Evolutionary conservation across 768 basidiomycete species (phyloP).

Genomic region (Candolleomyces eurysporus): DNA sequence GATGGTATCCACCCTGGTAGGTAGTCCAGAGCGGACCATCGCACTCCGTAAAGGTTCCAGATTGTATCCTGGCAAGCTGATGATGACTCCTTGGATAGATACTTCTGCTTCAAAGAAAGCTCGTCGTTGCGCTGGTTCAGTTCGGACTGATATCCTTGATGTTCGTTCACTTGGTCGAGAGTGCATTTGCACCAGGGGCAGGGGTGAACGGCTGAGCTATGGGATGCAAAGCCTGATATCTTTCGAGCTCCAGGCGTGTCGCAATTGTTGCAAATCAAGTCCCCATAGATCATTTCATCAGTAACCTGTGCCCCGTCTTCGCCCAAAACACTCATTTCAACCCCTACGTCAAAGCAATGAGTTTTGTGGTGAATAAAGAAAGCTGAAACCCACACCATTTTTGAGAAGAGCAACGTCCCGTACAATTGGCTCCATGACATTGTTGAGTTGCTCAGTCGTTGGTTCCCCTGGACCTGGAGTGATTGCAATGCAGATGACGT

Average conservation of each 20-base stretch:
- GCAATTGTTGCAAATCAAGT: slow-evolving; percentile 22
- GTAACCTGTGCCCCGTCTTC: slow-evolving; percentile 8
- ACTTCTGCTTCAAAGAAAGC: not conserved
- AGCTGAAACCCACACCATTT: slow-evolving; percentile 14
- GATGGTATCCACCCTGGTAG: slow-evolving; percentile 26
- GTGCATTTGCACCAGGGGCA: slow-evolving; percentile 22
- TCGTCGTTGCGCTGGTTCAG: not conserved
- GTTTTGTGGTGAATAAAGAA: not conserved
- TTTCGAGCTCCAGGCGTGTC: slow-evolving; percentile 26
- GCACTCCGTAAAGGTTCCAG: not conserved
- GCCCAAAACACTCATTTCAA: slow-evolving; percentile 22
- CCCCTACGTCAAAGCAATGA: slow-evolving; percentile 14
- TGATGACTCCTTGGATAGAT: not conserved
- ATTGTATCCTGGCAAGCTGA: not conserved
- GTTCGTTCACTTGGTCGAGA: slow-evolving; percentile 18
- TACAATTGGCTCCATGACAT: slow-evolving; percentile 17
- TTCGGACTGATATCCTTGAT: slow-evolving; percentile 9
- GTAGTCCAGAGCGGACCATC: not conserved
- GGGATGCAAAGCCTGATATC: slow-evolving; percentile 22
- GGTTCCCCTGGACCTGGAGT: not conserved
- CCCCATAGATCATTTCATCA: slow-evolving; percentile 16
- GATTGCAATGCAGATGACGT: slow-evolving; percentile 20
- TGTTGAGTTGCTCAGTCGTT: slow-evolving; percentile 14
- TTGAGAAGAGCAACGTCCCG: slow-evolving; percentile 19
- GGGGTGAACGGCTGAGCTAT: slow-evolving; percentile 22